Conservation (phyloP, 163 green algal genomes). For the Trebouxia gelatinosa region DNA sequence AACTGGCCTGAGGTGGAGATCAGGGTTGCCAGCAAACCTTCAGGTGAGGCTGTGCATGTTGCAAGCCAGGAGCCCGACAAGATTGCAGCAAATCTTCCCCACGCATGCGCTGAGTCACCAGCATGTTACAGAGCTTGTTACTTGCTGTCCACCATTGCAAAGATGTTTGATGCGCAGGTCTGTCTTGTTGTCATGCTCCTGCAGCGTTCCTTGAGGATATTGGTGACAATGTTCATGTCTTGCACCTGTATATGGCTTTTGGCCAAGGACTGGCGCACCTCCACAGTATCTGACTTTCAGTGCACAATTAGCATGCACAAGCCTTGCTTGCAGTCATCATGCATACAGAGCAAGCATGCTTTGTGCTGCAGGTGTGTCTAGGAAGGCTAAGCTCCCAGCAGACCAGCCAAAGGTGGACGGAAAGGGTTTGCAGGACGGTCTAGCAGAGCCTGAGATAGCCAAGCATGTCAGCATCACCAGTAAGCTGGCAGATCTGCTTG, state of each 20-base stretch:
- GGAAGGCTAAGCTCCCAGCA: neutral
- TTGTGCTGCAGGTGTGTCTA: neutral
- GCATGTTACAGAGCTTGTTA: neutral
- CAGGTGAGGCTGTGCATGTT: neutral
- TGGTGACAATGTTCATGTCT: too few species aligned
- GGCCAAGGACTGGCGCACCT: too few species aligned
- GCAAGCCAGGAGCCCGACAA: neutral
- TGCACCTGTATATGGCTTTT: too few species aligned
- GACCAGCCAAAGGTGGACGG: neutral
- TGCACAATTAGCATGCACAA: neutral
- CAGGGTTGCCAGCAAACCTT: slow-evolving; percentile 8
- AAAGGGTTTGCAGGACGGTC: slow-evolving; percentile 15
- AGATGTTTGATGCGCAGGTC: neutral
- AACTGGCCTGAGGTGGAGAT: slow-evolving; percentile 31
- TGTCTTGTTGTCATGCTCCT: neutral
- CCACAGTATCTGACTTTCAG: too few species aligned
- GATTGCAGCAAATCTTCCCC: neutral
- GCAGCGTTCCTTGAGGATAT: too few species aligned
- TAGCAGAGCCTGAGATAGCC: slow-evolving; percentile 14
- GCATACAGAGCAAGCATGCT: neutral
- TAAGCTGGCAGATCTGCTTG: slow-evolving; percentile 34
- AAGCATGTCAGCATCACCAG: slow-evolving; percentile 20
- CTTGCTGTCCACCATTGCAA: neutral
- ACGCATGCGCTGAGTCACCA: neutral
- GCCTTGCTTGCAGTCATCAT: neutral